Conservation (phyloP, 371 early-diverging fungal genomes). For the Lichtheimia ornata region DNA sequence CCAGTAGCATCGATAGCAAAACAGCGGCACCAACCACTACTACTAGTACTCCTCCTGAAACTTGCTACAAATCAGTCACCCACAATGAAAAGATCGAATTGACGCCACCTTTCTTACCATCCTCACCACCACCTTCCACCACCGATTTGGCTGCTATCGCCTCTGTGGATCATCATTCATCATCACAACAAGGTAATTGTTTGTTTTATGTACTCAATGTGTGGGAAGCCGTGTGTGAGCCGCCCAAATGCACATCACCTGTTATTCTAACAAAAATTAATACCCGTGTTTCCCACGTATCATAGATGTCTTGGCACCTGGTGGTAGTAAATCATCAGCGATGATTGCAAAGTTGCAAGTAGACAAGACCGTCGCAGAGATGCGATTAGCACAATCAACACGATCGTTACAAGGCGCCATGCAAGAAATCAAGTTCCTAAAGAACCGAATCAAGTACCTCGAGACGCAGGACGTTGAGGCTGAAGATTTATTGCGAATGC, state of each 20-base stretch:
- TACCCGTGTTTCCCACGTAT: too few species aligned
- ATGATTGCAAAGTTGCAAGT: background rate
- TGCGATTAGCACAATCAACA: conserved; percentile 1
- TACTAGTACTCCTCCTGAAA: too few species aligned
- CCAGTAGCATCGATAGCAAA: too few species aligned
- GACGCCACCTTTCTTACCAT: too few species aligned
- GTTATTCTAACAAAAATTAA: background rate
- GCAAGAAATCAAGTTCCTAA: background rate
- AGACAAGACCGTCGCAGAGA: conserved; percentile 9
- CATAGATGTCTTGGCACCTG: background rate
- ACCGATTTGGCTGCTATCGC: too few species aligned
- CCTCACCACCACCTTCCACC: too few species aligned
- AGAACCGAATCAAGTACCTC: background rate
- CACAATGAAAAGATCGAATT: background rate
- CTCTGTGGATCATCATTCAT: background rate
- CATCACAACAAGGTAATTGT: too few species aligned
- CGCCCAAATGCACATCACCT: too few species aligned
- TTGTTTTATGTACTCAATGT: too few species aligned
- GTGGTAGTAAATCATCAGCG: background rate
- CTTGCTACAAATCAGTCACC: too few species aligned
- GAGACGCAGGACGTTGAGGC: background rate
- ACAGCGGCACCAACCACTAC: too few species aligned
- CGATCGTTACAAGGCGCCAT: background rate
- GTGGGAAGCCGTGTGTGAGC: too few species aligned
- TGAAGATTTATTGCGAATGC: conserved; percentile 30